Percentiles rank a stretch among this genome's conserved stretches.
phyloP scores from a whole-genome alignment of 2,329 filamentous ascomycete species.

The Phialophora tarda region DNA sequence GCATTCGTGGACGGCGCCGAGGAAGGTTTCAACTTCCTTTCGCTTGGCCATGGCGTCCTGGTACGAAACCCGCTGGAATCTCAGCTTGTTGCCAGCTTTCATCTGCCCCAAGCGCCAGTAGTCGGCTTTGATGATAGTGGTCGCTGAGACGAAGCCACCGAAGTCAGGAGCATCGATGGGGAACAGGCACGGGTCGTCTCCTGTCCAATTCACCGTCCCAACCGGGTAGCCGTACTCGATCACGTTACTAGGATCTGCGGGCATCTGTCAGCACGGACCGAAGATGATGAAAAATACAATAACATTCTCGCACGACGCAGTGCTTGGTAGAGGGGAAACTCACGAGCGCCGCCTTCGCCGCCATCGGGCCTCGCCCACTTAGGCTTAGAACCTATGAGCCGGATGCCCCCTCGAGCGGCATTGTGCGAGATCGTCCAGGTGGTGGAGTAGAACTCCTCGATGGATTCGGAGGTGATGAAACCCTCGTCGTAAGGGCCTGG shows the following conservation, averaged over 20 bases:
- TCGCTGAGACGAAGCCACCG: slow-evolving; percentile 64
- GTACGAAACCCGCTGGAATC: slow-evolving; percentile 58
- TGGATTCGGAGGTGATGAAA: slow-evolving; percentile 58
- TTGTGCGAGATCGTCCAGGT: slow-evolving; percentile 68
- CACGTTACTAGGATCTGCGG: slow-evolving; percentile 60
- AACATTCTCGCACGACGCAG: neutral
- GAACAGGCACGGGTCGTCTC: slow-evolving; percentile 66
- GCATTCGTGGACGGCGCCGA: slow-evolving; percentile 51
- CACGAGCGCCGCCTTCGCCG: slow-evolving; percentile 64
- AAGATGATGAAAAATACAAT: neutral
- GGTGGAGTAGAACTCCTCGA: slow-evolving; percentile 63
- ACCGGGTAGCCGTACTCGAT: slow-evolving; percentile 66
- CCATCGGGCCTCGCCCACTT: slow-evolving; percentile 65
- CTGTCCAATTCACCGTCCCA: slow-evolving; percentile 65
- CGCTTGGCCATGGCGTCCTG: slow-evolving; percentile 57
- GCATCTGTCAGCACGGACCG: neutral
- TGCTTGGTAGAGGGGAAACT: neutral
- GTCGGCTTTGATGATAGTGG: slow-evolving; percentile 63
- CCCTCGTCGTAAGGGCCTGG: slow-evolving; percentile 63
- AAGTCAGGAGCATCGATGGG: slow-evolving; percentile 65
- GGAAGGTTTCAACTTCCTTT: slow-evolving; percentile 52
- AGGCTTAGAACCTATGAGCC: slow-evolving; percentile 63
- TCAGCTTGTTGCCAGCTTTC: slow-evolving; percentile 62
- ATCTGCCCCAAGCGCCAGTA: slow-evolving; percentile 68
- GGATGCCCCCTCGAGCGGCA: slow-evolving; percentile 64